A percentile compares a stretch with the other conserved stretches of the same genome.
Evolutionary conservation across 176 grass and related monocot species (phyloP).

Genomic region (Tillandsia fasciculata): DNA sequence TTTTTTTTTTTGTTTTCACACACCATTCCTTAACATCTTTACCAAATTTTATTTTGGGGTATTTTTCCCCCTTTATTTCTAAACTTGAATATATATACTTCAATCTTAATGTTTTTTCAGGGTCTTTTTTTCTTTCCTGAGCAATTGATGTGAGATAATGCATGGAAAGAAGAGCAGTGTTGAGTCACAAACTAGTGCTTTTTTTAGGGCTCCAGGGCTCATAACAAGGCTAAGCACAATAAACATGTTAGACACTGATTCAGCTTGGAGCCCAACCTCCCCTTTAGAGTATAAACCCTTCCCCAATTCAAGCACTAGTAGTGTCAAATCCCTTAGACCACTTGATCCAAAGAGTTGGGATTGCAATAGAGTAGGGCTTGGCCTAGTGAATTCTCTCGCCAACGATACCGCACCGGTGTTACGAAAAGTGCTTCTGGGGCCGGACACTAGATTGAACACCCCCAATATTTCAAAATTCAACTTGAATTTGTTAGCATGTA

Average conservation of each 20-base stretch:
- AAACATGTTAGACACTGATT: conserved; percentile 43
- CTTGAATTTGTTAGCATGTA: too few species aligned
- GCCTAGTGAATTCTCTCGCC: conserved; percentile 54
- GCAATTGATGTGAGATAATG: background rate
- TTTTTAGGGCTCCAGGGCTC: conserved; percentile 63
- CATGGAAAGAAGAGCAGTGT: background rate
- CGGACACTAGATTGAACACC: conserved; percentile 32
- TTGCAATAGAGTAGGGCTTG: conserved; percentile 42
- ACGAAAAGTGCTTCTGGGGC: conserved; percentile 33
- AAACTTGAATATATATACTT: too few species aligned
- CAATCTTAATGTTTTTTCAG: conserved; percentile 18
- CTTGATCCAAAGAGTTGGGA: conserved; percentile 34
- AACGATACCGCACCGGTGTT: conserved; percentile 17
- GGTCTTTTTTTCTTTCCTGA: conserved; percentile 14
- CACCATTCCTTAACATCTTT: too few species aligned
- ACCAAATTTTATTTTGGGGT: too few species aligned
- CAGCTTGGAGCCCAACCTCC: conserved; percentile 80
- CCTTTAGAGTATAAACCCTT: conserved; percentile 64
- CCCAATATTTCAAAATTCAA: background rate
- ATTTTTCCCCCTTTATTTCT: too few species aligned
- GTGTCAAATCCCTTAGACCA: conserved; percentile 21
- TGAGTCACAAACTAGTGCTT: conserved; percentile 14
- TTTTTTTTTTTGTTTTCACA: too few species aligned
- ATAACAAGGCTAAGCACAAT: conserved; percentile 62
- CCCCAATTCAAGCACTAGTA: conserved; percentile 27